Evolutionary conservation across 371 early-diverging fungal genomes (phyloP).

Genomic region (Mortierella sp.): DNA sequence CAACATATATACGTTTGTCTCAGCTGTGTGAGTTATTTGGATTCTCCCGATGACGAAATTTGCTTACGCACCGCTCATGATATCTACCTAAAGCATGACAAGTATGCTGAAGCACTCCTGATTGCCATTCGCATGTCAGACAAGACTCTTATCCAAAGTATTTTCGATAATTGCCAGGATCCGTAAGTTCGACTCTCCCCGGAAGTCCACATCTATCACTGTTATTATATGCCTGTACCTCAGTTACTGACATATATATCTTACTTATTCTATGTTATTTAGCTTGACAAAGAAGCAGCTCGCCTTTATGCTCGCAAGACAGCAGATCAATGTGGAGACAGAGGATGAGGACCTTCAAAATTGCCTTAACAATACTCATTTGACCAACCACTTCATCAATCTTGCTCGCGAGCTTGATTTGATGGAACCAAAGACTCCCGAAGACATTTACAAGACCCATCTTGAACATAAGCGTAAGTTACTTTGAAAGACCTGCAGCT

Average conservation of each 20-base stretch:
- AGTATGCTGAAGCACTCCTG: conserved; percentile 86
- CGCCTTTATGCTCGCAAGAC: conserved; percentile 93
- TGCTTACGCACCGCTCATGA: conserved; percentile 89
- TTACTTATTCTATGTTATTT: background rate
- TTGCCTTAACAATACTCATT: conserved; percentile 88
- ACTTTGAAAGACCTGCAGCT: background rate
- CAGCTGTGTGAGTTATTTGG: conserved; percentile 92
- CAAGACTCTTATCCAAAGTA: conserved; percentile 84
- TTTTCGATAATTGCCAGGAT: conserved; percentile 89
- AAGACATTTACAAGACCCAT: conserved; percentile 98
- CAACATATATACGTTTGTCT: background rate
- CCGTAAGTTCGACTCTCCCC: conserved; percentile 65
- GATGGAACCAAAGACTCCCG: conserved; percentile 95
- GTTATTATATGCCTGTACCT: background rate
- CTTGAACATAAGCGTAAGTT: conserved; percentile 87
- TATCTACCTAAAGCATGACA: conserved; percentile 89
- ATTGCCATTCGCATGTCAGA: conserved; percentile 90
- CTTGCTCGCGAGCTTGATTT: conserved; percentile 95
- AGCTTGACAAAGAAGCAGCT: conserved; percentile 92
- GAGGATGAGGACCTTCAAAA: conserved; percentile 87
- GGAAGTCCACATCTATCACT: no score
- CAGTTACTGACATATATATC: background rate
- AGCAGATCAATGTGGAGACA: conserved; percentile 85
- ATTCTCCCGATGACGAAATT: conserved; percentile 90
- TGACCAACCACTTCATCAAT: conserved; percentile 88